These are phyloP conservation scores for Sporothrix euskadiensis DNA, from an alignment of 2,329 filamentous ascomycete genomes.

Conservation along the genomic window DNA sequence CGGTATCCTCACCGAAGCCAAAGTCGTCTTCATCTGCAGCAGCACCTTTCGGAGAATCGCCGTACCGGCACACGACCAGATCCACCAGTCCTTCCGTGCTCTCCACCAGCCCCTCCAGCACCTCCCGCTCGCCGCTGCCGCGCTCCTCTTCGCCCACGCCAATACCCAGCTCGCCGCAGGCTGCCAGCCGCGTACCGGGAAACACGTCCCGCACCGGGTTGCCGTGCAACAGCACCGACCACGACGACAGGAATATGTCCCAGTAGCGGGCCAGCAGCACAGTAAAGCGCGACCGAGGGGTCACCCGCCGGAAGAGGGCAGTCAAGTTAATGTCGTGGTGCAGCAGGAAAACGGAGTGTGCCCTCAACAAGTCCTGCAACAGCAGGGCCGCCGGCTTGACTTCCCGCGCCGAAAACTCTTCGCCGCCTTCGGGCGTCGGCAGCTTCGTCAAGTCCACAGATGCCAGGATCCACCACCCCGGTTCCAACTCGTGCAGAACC, in stretches of 20 bases:
- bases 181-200: constrained; percentile 82
- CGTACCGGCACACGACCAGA: constrained; percentile 83
- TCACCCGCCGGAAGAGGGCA: constrained; percentile 62
- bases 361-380: constrained; percentile 76
- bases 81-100: constrained; percentile 84
- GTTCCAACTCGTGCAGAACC: constrained; percentile 81
- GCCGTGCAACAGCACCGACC: constrained; percentile 88
- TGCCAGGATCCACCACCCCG: constrained; percentile 92
- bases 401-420: constrained; percentile 87
- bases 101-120: constrained; percentile 81
- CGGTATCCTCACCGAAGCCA: neutral
- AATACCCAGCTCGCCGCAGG: constrained; percentile 86
- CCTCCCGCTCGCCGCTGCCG: constrained; percentile 89
- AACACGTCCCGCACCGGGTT: constrained; percentile 81
- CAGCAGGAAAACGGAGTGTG: constrained; percentile 80
- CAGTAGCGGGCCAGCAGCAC: constrained; percentile 76
- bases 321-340: constrained; percentile 79
- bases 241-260: constrained; percentile 67
- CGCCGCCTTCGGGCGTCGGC: constrained; percentile 44
- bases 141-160: constrained; percentile 95
- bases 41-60: constrained; percentile 39
- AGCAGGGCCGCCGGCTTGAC: constrained; percentile 80
- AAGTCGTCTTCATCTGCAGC: constrained; percentile 33
- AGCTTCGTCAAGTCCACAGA: constrained; percentile 35
- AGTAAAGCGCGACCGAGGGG: constrained; percentile 68